Conservation (phyloP, 495 filamentous ascomycete species). For the Penicillium psychrofluorescens region DNA sequence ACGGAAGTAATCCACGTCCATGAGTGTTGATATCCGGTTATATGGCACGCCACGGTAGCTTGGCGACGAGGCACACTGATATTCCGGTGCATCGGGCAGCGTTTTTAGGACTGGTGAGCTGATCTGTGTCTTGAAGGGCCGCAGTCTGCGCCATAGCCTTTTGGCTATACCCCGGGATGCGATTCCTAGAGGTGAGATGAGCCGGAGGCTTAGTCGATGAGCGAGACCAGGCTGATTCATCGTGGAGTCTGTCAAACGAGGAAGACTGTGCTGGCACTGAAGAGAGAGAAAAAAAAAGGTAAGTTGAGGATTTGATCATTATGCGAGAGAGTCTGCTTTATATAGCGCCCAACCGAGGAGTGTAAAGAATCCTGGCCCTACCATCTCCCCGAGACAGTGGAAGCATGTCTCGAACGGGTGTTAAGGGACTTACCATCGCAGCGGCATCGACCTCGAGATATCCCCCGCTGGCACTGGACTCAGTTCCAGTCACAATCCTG, state of each 20-base stretch:
- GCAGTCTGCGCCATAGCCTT: background rate
- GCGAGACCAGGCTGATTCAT: background rate
- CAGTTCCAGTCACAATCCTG: too few relatives aligned
- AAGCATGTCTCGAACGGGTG: too few relatives aligned
- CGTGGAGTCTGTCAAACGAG: background rate
- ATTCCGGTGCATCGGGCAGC: too few relatives aligned
- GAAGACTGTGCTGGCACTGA: background rate
- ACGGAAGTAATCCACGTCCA: constrained; percentile 1
- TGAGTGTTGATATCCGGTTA: background rate
- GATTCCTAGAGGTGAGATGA: background rate
- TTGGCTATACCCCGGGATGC: background rate
- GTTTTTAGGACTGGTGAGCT: too few relatives aligned
- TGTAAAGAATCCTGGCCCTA: too few relatives aligned
- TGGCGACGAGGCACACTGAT: background rate
- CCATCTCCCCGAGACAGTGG: too few relatives aligned
- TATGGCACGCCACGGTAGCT: background rate
- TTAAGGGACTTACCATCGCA: too few relatives aligned
- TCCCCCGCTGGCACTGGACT: too few relatives aligned
- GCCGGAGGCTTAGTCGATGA: background rate
- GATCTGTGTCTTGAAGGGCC: background rate
- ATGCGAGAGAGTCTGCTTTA: constrained; percentile 5
- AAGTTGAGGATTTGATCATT: background rate
- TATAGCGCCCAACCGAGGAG: too few relatives aligned
- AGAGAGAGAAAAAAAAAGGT: too few relatives aligned
- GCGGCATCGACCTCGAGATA: too few relatives aligned